Evolutionary conservation across 305 asterid genomes (phyloP).

Genomic region (Solanum chacoense): DNA sequence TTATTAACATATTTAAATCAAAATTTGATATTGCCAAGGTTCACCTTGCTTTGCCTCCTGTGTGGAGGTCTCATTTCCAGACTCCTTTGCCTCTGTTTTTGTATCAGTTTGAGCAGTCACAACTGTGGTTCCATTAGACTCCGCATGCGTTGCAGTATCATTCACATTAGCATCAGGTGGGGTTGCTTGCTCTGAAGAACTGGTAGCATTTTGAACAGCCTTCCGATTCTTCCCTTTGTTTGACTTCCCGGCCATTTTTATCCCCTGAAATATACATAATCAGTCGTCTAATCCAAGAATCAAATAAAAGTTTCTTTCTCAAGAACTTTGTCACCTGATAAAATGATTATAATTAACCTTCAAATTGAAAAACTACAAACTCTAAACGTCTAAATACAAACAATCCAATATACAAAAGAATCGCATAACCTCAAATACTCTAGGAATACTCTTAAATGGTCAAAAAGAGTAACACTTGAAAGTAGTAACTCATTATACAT

Average conservation of each 20-base stretch:
- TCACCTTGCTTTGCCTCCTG: slow-evolving; percentile 43
- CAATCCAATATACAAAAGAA: neutral
- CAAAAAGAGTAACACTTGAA: neutral
- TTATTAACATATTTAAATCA: neutral
- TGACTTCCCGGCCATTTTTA: slow-evolving; percentile 62
- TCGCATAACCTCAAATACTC: neutral
- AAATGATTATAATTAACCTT: neutral
- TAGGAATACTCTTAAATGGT: neutral
- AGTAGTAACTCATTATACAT: neutral
- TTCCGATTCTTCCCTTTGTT: slow-evolving; percentile 51
- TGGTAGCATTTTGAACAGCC: slow-evolving; percentile 26
- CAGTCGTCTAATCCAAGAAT: neutral
- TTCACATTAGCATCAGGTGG: slow-evolving; percentile 29
- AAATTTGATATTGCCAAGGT: neutral
- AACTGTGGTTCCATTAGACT: slow-evolving; percentile 35
- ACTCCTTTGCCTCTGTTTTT: slow-evolving; percentile 23
- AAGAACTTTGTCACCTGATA: neutral
- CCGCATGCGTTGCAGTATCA: slow-evolving; percentile 15
- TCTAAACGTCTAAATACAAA: neutral
- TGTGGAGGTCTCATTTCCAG: slow-evolving; percentile 16
- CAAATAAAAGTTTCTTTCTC: neutral
- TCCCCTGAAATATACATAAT: slow-evolving; percentile 13
- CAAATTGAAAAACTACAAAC: neutral
- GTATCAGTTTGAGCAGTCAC: slow-evolving; percentile 18
- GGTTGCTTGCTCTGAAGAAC: slow-evolving; percentile 19